phyloP scores from a whole-genome alignment of 1,139 yeast genomes.

The Pichia sp. region DNA sequence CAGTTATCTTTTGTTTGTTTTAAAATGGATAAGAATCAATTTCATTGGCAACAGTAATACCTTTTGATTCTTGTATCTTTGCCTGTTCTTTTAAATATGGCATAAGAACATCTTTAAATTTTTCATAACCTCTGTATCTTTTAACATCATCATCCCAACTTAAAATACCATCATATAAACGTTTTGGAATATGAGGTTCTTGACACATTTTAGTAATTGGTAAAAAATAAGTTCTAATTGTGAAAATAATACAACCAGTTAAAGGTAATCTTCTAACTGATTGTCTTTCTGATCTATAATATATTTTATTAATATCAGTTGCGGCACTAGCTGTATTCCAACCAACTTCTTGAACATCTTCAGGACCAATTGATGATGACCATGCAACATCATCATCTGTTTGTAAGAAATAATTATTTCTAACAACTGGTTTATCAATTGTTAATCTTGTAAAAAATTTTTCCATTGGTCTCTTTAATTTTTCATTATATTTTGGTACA shows the following conservation, averaged over 20 bases:
- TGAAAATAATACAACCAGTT: slow-evolving; percentile 53
- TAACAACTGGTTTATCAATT: slow-evolving; percentile 51
- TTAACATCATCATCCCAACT: slow-evolving; percentile 57
- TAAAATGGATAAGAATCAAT: slow-evolving; percentile 40
- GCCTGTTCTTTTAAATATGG: slow-evolving; percentile 51
- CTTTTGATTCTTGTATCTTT: slow-evolving; percentile 43
- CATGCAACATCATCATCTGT: slow-evolving; percentile 59
- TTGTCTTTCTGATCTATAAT: slow-evolving; percentile 64
- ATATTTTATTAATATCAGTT: slow-evolving; percentile 37
- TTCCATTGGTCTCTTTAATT: slow-evolving; percentile 58
- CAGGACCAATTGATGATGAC: slow-evolving; percentile 59
- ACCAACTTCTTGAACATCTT: slow-evolving; percentile 43
- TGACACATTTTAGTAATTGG: slow-evolving; percentile 47
- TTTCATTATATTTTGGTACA: slow-evolving; percentile 56
- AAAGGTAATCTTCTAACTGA: slow-evolving; percentile 58
- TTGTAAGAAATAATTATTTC: slow-evolving; percentile 63
- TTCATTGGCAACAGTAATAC: slow-evolving; percentile 37
- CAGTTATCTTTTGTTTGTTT: neutral
- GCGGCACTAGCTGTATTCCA: slow-evolving; percentile 58
- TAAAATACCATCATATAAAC: slow-evolving; percentile 50
- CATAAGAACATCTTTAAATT: slow-evolving; percentile 45
- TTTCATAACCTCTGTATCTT: slow-evolving; percentile 52
- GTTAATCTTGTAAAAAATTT: slow-evolving; percentile 52
- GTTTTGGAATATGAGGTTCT: slow-evolving; percentile 56
- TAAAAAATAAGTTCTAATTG: slow-evolving; percentile 56